Base-by-base conservation (phyloP, 2,329 filamentous ascomycete species). In the Dactylellina leptospora region DNA sequence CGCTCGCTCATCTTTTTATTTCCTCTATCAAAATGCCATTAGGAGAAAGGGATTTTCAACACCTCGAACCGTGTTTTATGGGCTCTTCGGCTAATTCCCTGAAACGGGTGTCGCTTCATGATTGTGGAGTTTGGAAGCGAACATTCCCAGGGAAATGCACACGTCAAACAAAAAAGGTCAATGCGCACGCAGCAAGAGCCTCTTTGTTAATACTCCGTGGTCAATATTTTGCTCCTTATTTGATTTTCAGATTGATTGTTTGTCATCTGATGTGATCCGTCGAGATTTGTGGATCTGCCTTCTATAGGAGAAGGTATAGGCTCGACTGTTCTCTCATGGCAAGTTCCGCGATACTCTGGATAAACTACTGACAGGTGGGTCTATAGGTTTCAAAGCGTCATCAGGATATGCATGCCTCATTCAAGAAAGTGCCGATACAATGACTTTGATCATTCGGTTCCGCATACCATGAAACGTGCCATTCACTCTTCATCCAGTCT, bases 91-190 rank as follows among this genome's bases (percentile, higher is more conserved):
- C 59, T 72, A 61, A 63, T 72, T 50, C 59, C 58, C 22, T 64
- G 68, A 72, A 72, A 72, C 68, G 22, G 36, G 27, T 16, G 25
- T 72, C 68, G 68, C 66, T 72, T 64, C 68, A 64, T 23, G 18
- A n/a, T 11, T 25, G 64, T 62, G 50, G 64, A 33, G 64, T 36
- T 16, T 54, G 58, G 66, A 72, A 72, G 51, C 66, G 66, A 72
- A 51, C 40, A 47, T 36, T 36, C 10, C 30, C 30, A 36, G 30
- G n/a, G 30, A 36, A 36, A 18, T 11, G 18, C 18, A 9, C 18
- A 47, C 9, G 5, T 11, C n/a, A 23, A 23, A 47, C 6, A 5
- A 4, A n/a, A 42, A 9, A 8, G 8, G 4, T 42, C 9, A 42
- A 42, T 48, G 22, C 16, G n/a, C n/a, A n/a, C n/a, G n/a, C n/a